Base-by-base conservation (phyloP, 2,329 filamentous ascomycete genomes). In the Botrytis aclada region DNA sequence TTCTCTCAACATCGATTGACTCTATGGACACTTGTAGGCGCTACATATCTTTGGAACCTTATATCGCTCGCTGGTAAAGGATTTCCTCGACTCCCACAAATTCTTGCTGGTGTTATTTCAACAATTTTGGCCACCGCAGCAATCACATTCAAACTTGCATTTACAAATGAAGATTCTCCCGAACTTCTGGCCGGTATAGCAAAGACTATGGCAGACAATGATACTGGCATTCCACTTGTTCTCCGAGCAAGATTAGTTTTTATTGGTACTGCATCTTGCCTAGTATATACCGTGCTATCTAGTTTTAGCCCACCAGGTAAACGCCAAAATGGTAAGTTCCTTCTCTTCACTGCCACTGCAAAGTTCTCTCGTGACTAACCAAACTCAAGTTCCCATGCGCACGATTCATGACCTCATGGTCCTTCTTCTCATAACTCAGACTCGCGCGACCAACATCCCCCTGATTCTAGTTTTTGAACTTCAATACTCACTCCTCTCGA, bases 71-170 rank as follows among this genome's bases (percentile, higher is more conserved):
- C 77, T 3, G 74, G 39, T 8, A 58, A 62, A 47, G 76, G 77
- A 25, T 81, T 82, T 54, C 65, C 77, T 43, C 75, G 74, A 5
- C 77, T 81, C 58, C 78, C 72, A 72, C 80, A 73, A 73, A 76
- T 74, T 4, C 71, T 80, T 39, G 79, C 80, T 72, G 78, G 76
- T 18, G 37, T 79, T 4, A 71, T 83, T 29, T 81, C 82, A 4
- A 78, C 86, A 18, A 78, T 82, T 12, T 76, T 90, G 4, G 83
- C 85, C 4, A 80, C 84, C 16, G 84, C 87, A 25, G 92, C 93
- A 0, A 87, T 96, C 34, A 86, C 90, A 6, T 99, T 98, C 86
- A 99, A 99, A 83, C 84, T 98, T 37, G 91, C 91, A 2, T 98
- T 98, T 80, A 96, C 94, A 0, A 88, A 89, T 64, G 90, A 94